phyloP scores from a whole-genome alignment of 129 eudicot genomes.

The Dittrichia graveolens region DNA sequence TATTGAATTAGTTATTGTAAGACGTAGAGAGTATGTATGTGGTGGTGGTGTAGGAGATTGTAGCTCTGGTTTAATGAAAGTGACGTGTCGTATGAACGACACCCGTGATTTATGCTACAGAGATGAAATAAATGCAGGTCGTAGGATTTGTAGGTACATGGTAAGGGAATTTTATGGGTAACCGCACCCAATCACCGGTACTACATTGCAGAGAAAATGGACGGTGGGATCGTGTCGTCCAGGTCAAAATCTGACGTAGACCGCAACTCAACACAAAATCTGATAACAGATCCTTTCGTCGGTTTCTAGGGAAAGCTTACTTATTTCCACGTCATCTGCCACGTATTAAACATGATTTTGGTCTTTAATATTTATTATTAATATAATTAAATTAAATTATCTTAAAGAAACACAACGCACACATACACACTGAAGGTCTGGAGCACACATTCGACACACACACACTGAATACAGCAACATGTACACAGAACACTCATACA shows the following conservation, averaged over 20 bases:
- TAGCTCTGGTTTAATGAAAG: slow-evolving; percentile 8
- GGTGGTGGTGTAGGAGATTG: slow-evolving; percentile 10
- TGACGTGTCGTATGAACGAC: slow-evolving; percentile 36
- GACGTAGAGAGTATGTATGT: background rate
- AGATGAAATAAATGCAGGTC: slow-evolving; percentile 16
- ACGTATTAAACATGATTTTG: slow-evolving; percentile 26
- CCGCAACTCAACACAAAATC: slow-evolving; percentile 39
- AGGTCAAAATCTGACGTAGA: slow-evolving; percentile 41
- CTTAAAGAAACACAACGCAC: too few species aligned
- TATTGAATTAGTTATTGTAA: too few species aligned
- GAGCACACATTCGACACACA: too few species aligned
- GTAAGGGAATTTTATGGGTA: slow-evolving; percentile 43
- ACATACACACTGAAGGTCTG: too few species aligned
- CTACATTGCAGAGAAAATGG: slow-evolving; percentile 10
- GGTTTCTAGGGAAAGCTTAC: slow-evolving; percentile 39
- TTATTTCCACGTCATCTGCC: slow-evolving; percentile 38
- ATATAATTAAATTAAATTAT: background rate
- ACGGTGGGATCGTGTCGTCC: slow-evolving; percentile 25
- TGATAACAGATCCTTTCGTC: slow-evolving; percentile 46
- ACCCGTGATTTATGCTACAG: slow-evolving; percentile 46
- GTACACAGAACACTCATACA: too few species aligned
- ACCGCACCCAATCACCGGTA: slow-evolving; percentile 33
- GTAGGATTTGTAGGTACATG: slow-evolving; percentile 34
- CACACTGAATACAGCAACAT: too few species aligned
- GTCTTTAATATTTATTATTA: background rate